Conservation (phyloP, 192 early-diverging fungal species). For the Backusella mclennaniae region DNA sequence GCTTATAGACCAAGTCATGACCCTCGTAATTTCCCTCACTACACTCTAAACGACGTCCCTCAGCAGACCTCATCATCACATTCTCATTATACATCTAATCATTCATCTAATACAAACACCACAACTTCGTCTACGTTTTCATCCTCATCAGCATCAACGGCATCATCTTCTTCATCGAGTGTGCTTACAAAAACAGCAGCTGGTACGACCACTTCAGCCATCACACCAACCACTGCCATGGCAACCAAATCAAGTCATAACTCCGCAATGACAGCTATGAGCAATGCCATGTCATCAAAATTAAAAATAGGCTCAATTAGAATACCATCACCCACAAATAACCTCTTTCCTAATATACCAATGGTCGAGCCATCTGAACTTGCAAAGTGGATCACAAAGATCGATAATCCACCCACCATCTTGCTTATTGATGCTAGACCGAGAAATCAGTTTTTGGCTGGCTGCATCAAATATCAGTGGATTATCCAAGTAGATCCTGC, state of each 20-base stretch:
- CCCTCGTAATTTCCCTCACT: slow-evolving; percentile 26
- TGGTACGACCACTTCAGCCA: neutral
- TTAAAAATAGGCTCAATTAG: neutral
- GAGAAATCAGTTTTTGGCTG: slow-evolving; percentile 62
- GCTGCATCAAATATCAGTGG: slow-evolving; percentile 64
- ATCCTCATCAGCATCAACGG: neutral
- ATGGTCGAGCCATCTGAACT: slow-evolving; percentile 37
- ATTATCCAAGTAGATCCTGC: slow-evolving; percentile 78
- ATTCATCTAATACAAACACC: neutral
- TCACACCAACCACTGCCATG: neutral
- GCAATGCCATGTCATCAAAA: neutral
- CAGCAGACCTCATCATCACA: slow-evolving; percentile 54
- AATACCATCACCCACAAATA: slow-evolving; percentile 20
- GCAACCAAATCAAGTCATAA: neutral
- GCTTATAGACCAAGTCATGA: slow-evolving; percentile 20
- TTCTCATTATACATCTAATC: neutral
- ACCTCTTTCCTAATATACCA: slow-evolving; percentile 34
- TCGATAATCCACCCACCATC: slow-evolving; percentile 43
- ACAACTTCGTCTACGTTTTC: neutral
- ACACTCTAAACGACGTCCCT: slow-evolving; percentile 2
- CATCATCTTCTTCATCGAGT: neutral
- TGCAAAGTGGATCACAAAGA: slow-evolving; percentile 35
- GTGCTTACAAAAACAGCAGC: slow-evolving; percentile 22
- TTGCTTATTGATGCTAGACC: slow-evolving; percentile 79
- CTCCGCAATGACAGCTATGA: neutral